These are phyloP conservation scores for Trichocladium antarcticum DNA, from an alignment of 495 filamentous ascomycete species.

Conservation along the genomic window DNA sequence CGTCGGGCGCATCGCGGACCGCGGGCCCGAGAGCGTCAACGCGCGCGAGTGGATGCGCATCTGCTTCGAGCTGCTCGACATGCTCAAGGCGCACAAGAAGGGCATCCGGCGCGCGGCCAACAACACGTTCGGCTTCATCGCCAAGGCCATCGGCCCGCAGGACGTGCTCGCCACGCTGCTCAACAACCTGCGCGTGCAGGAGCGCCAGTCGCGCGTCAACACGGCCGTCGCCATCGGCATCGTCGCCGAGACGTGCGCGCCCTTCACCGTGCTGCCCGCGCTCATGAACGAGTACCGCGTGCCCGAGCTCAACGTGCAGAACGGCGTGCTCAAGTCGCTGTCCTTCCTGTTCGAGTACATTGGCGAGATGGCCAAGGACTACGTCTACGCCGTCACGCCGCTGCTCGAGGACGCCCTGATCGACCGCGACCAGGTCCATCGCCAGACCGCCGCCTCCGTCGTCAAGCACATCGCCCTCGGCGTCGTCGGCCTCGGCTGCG, in stretches of 20 bases:
- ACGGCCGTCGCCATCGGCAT: constrained; percentile 98
- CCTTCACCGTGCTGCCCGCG: constrained; percentile 96
- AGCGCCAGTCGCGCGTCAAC: constrained; percentile 95
- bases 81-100: constrained; percentile 99
- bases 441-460: constrained; percentile 89
- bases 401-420: constrained; percentile 94
- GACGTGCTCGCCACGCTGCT: constrained; percentile 93
- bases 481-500: constrained; percentile 92
- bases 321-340: constrained; percentile 92
- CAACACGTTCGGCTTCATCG: constrained; percentile 99
- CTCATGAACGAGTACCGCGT: constrained; percentile 99
- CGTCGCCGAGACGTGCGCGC: constrained; percentile 98
- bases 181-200: constrained; percentile 93
- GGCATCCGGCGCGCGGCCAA: constrained; percentile 97
- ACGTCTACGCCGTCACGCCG: constrained; percentile 97
- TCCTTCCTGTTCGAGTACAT: constrained; percentile 99
- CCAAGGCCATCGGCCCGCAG: constrained; percentile 96
- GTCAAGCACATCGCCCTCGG: constrained; percentile 96
- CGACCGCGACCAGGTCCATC: constrained; percentile 96
- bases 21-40: constrained; percentile 89
- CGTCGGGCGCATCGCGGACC: constrained; percentile 95
- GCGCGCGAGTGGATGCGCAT: constrained; percentile 99
- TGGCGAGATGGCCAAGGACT: constrained; percentile 99
- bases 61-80: constrained; percentile 96
- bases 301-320: constrained; percentile 96